Conservation (phyloP, 108 stramenopile genomes). For the Nannochloropsis gaditana region DNA sequence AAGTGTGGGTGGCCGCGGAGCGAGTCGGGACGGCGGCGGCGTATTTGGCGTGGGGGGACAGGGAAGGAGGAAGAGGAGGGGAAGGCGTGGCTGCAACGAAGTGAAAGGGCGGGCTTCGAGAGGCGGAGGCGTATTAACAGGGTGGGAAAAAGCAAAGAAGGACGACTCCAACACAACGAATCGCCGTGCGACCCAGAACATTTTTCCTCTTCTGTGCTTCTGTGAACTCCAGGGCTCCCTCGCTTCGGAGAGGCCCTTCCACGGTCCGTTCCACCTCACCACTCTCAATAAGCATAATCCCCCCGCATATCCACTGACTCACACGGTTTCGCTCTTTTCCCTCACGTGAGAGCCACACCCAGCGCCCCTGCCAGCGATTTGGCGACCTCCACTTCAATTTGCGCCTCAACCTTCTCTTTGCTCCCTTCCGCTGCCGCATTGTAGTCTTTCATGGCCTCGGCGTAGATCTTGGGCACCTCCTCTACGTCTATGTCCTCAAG, state of each 20-base stretch:
- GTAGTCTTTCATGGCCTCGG: slow-evolving; percentile 41
- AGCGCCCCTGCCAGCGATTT: slow-evolving; percentile 82
- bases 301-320: not conserved
- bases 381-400: slow-evolving; percentile 89
- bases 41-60: slow-evolving; percentile 28
- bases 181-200: too few relatives aligned
- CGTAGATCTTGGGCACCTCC: slow-evolving; percentile 67
- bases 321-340: not conserved
- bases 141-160: too few relatives aligned
- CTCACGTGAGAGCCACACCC: slow-evolving; percentile 57
- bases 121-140: too few relatives aligned
- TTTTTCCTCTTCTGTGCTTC: too few relatives aligned
- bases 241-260: too few relatives aligned
- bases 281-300: not conserved
- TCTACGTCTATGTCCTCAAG: slow-evolving; percentile 81
- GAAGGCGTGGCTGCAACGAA: not conserved
- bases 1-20: slow-evolving; percentile 45
- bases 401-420: slow-evolving; percentile 70
- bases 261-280: too few relatives aligned
- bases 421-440: not conserved
- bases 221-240: too few relatives aligned
- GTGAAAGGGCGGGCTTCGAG: not conserved
- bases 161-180: too few relatives aligned
- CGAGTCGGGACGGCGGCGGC: slow-evolving; percentile 38
- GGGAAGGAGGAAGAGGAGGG: slow-evolving; percentile 1